Evolutionary conservation across 495 filamentous ascomycete genomes (phyloP).

Genomic region (Penicillium paxilli): DNA sequence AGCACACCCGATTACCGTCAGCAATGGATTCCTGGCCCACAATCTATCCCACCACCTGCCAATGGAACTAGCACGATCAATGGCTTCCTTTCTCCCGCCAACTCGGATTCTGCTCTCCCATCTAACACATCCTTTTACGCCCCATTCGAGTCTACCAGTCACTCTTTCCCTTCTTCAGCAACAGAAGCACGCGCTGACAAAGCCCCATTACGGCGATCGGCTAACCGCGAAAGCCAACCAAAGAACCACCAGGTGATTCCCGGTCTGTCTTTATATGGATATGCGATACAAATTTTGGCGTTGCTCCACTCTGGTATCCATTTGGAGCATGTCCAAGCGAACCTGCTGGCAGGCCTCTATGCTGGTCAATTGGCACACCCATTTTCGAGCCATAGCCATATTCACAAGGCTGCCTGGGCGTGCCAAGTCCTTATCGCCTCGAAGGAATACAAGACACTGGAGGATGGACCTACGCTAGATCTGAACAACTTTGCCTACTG

Average conservation of each 20-base stretch:
- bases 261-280: conserved; percentile 83
- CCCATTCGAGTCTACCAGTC: conserved; percentile 10
- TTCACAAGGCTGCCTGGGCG: conserved; percentile 73
- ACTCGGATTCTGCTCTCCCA: conserved; percentile 23
- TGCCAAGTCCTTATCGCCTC: conserved; percentile 76
- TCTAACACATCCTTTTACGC: conserved; percentile 23
- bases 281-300: conserved; percentile 85
- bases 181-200: neutral
- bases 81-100: conserved; percentile 28
- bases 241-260: conserved; percentile 86
- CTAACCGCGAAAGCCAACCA: conserved; percentile 19
- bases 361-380: conserved; percentile 83
- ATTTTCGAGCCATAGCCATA: conserved; percentile 88
- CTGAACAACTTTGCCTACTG: conserved; percentile 80
- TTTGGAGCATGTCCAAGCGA: conserved; percentile 79
- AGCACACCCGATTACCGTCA: conserved; percentile 27
- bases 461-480: conserved; percentile 36
- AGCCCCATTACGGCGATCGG: conserved; percentile 12
- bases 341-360: conserved; percentile 84
- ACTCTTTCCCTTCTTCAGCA: conserved; percentile 25
- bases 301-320: conserved; percentile 74
- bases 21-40: conserved; percentile 28
- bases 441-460: conserved; percentile 36
- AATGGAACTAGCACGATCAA: conserved; percentile 11
- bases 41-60: neutral